A percentile compares a stretch with the other conserved stretches of the same genome.
These are phyloP conservation scores for Teunomyces panamensis DNA, from an alignment of 805 yeast genomes.

Conservation along the genomic window DNA sequence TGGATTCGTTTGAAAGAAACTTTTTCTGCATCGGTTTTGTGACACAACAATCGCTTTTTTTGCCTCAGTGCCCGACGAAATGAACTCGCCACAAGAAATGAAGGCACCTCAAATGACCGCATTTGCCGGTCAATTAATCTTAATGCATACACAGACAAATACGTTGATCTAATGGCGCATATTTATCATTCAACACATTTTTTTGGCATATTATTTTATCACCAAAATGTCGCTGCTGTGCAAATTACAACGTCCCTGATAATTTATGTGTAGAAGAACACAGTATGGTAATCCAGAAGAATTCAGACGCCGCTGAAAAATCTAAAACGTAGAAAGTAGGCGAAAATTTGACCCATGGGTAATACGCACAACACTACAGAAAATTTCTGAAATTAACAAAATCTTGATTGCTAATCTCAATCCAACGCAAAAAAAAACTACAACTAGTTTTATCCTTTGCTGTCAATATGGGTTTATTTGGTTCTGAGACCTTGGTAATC, in stretches of 20 bases:
- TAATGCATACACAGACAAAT: not conserved
- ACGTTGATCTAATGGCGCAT: no score
- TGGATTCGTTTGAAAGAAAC: not conserved
- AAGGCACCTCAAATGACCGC: not conserved
- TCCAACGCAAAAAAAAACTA: not conserved
- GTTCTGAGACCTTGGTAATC: not conserved
- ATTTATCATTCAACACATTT: no score
- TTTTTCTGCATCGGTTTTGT: constrained; percentile 5
- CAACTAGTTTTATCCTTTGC: not conserved
- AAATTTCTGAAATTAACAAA: not conserved
- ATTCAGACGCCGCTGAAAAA: no score
- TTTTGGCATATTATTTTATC: no score
- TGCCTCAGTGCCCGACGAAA: not conserved
- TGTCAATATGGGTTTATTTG: not conserved
- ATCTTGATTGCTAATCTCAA: not conserved
- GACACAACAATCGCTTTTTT: not conserved
- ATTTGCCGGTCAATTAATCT: not conserved
- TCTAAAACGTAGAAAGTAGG: no score
- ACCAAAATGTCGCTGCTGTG: no score
- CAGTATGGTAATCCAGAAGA: no score
- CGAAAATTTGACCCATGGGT: no score
- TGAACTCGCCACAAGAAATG: not conserved
- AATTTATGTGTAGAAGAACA: no score
- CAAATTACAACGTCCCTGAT: no score
- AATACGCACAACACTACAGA: no score